Percentiles rank a stretch among this genome's conserved stretches.
Conservation (phyloP, 2,329 filamentous ascomycete species). For the Arthrobotrys entomopaga region DNA sequence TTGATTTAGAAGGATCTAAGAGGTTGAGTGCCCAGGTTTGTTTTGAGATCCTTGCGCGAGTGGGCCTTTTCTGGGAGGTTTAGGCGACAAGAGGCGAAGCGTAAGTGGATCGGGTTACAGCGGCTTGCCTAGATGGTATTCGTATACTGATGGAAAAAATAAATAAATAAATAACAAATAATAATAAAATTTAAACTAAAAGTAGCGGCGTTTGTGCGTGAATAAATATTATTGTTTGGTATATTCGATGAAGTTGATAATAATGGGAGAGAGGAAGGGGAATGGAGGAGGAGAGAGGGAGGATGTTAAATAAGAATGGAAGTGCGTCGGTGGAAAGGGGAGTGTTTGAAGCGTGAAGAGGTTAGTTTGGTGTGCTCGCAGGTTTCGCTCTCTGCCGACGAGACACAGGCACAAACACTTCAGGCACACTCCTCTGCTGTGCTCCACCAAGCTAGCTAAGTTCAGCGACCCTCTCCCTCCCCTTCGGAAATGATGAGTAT, state of each 20-base stretch:
- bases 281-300: constrained; percentile 9
- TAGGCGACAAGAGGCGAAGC: constrained; percentile 9
- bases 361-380: not conserved
- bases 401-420: too few species aligned
- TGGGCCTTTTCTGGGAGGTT: not conserved
- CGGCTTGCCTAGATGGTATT: not conserved
- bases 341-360: not conserved
- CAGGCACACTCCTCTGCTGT: too few species aligned
- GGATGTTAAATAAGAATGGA: constrained; percentile 29
- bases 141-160: too few species aligned
- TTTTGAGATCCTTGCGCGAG: constrained; percentile 24
- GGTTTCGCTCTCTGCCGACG: too few species aligned
- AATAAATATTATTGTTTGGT: too few species aligned
- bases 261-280: constrained; percentile 4
- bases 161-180: too few species aligned
- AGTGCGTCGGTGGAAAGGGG: constrained; percentile 3
- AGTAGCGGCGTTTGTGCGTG: too few species aligned
- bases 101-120: not conserved
- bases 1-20: constrained; percentile 36
- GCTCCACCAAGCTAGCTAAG: too few species aligned
- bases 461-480: too few species aligned
- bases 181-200: too few species aligned
- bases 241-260: constrained; percentile 15
- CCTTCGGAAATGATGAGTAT: not conserved
- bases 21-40: not conserved